These are phyloP conservation scores for Hemileccinum impolitum DNA, from an alignment of 768 basidiomycete species.

Conservation along the genomic window DNA sequence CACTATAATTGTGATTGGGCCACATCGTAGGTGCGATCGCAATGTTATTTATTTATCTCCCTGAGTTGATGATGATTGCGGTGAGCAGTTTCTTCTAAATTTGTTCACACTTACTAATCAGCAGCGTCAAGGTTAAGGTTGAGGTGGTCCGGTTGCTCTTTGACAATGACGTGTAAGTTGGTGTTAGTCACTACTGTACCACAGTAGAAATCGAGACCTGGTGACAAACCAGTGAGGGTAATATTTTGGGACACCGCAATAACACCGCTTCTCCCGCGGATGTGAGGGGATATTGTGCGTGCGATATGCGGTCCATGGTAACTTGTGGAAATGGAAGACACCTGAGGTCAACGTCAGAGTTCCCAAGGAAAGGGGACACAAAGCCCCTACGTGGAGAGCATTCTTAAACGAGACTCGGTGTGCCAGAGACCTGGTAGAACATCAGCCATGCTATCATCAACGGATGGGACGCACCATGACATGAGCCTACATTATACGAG, in stretches of 20 bases:
- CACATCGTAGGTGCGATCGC: too few relatives aligned
- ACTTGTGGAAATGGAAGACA: background rate
- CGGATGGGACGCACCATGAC: background rate
- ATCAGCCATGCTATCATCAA: background rate
- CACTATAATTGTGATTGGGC: background rate
- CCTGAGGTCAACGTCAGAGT: background rate
- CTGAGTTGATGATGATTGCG: background rate
- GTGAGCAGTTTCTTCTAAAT: background rate
- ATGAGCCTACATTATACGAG: background rate
- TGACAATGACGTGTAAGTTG: background rate
- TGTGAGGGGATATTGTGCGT: background rate
- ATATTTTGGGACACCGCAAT: background rate
- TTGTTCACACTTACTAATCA: background rate
- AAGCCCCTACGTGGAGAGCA: background rate
- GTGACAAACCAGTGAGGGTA: background rate
- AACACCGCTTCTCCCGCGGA: conserved; percentile 10
- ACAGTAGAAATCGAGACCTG: background rate
- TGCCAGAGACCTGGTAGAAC: background rate
- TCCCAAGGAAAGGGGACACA: conserved; percentile 1
- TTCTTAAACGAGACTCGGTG: background rate
- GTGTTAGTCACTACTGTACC: too few relatives aligned
- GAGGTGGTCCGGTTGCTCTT: background rate
- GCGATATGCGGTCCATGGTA: background rate
- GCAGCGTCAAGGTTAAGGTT: background rate
- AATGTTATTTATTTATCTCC: too few relatives aligned